These are phyloP conservation scores for Mariannaea elegans DNA, from an alignment of 2,329 filamentous ascomycete genomes.

Conservation along the genomic window DNA sequence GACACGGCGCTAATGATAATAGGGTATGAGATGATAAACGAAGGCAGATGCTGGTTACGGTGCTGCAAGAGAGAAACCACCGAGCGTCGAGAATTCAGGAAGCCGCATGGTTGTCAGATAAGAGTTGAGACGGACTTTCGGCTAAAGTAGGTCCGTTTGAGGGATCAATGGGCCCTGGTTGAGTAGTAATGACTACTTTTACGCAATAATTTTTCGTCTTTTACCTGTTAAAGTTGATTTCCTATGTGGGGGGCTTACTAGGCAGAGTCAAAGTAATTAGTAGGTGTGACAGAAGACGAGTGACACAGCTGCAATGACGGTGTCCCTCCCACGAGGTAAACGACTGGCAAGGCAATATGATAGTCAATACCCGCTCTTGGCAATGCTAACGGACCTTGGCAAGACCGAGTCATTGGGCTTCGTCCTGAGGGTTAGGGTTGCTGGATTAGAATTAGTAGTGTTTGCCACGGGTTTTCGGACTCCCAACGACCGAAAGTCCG, in stretches of 20 bases:
- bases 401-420: conserved; percentile 14
- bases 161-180: background rate
- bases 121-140: conserved; percentile 14
- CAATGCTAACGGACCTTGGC: conserved; percentile 7
- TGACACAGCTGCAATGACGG: too few species aligned
- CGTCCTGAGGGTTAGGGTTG: conserved; percentile 28
- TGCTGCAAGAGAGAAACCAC: background rate
- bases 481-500: conserved; percentile 34
- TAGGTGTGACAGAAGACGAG: too few species aligned
- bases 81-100: conserved; percentile 1
- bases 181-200: background rate
- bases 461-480: conserved; percentile 23
- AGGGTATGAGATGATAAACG: conserved; percentile 4
- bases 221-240: conserved; percentile 14
- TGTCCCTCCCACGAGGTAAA: too few species aligned
- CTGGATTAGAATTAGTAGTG: background rate
- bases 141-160: conserved; percentile 9
- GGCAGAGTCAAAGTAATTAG: too few species aligned
- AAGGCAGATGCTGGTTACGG: background rate
- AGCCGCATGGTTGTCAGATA: background rate
- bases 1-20: background rate
- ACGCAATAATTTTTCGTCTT: too few species aligned
- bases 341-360: too few species aligned
- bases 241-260: background rate
- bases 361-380: background rate